A percentile compares a stretch with the other conserved stretches of the same genome.
Conservation (phyloP, 1,284 basidiomycete species). For the Apiotrichum mycotoxinovorans region DNA sequence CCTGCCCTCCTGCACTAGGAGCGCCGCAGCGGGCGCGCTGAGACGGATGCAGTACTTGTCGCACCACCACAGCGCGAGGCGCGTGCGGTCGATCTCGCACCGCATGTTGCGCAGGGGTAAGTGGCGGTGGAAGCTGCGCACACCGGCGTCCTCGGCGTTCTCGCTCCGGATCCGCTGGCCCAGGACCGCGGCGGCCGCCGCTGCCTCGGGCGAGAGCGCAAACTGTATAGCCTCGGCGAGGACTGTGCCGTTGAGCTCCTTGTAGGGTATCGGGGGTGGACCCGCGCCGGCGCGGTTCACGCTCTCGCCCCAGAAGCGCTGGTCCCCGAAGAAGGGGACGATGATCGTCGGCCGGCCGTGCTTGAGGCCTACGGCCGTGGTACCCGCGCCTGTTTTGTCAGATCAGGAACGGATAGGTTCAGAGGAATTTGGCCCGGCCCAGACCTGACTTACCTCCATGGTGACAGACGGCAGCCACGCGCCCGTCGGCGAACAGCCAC, state of each 20-base stretch:
- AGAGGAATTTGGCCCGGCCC: constrained; percentile 7
- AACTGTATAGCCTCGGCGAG: constrained; percentile 58
- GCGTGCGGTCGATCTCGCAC: constrained; percentile 57
- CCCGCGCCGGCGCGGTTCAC: constrained; percentile 64
- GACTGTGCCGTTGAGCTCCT: constrained; percentile 55
- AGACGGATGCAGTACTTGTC: constrained; percentile 56
- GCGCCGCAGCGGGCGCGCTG: constrained; percentile 57
- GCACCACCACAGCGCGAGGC: constrained; percentile 61
- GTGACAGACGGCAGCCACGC: constrained; percentile 64
- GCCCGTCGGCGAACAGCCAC: constrained; percentile 60
- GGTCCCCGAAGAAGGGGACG: constrained; percentile 69
- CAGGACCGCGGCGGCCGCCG: constrained; percentile 55
- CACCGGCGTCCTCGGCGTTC: constrained; percentile 56
- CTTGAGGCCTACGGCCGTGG: constrained; percentile 61
- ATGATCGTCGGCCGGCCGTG: constrained; percentile 64
- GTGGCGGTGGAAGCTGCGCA: constrained; percentile 60
- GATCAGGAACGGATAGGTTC: too few relatives aligned
- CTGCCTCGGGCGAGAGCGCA: constrained; percentile 54
- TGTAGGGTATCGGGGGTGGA: constrained; percentile 59
- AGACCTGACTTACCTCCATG: constrained; percentile 54
- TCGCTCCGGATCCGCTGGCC: constrained; percentile 59
- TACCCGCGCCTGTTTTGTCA: constrained; percentile 59
- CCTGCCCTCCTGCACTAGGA: constrained; percentile 53
- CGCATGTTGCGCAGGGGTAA: constrained; percentile 61
- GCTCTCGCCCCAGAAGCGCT: constrained; percentile 58